Evolutionary conservation across 1,284 basidiomycete species (phyloP), one percentile per base, ranked within the genome.

Genomic region (Melampsora larici-populina): DNA sequence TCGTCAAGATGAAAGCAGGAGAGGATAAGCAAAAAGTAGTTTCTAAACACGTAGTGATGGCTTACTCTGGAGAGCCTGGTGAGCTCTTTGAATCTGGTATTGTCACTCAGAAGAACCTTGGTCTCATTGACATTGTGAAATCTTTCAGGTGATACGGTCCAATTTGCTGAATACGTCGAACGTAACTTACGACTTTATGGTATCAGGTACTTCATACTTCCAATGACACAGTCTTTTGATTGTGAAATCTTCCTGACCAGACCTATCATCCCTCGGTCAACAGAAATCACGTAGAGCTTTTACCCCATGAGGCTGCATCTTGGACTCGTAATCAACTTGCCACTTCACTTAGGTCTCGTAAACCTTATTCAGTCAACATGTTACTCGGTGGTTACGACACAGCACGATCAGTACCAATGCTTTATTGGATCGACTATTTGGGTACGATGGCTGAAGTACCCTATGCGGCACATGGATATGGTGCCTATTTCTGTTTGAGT

Each of bases 391-490:
- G 96, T 21, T 97, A 91, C 83, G 97, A 99, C 85, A 88, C 89
- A 11, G 87, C 87, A 0, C 83, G 84, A 31, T 82, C 82, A 13
- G 80, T 83, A 21, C 94, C 87, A 4, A 90, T 91, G 80, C 87
- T 98, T 6, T 97, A 95, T 86, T 98, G 95, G 94, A 87, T 97
- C 79, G 96, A 99, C 86, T 94, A 97, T 84, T 88, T 97, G 63
- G 96, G 96, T 51, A 97, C 96, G 9, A 87, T 92, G 82, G 89
- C 90, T 1, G 88, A 90, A 70, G 92, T 98, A 6, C 94, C 95
- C 0, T 99, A 95, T 84, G 95, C 90, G 8, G 94, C 94, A 0
- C 96, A 98, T 83, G 97, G 96, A 1, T 95, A 98, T 83, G 96
- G 94, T 51, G 89, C 91, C 79, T 96, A 95, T 85, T 96, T 99